A percentile compares a stretch with the other conserved stretches of the same genome.
phyloP scores from a whole-genome alignment of 2,329 filamentous ascomycete species.

The Calonectria montana region DNA sequence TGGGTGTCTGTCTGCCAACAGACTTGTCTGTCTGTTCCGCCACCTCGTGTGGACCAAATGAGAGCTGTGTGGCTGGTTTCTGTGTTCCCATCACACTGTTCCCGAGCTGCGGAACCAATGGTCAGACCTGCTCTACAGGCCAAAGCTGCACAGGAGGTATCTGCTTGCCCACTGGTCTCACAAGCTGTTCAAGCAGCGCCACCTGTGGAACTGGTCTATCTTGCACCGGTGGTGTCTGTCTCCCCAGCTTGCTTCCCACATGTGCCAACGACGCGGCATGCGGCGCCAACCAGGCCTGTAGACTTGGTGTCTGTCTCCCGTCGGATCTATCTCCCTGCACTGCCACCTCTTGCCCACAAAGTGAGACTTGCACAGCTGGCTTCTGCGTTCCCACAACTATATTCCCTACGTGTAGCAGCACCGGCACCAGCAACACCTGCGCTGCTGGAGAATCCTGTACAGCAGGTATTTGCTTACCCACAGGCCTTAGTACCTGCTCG shows the following conservation, averaged over 20 bases:
- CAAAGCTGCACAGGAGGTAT: slow-evolving; percentile 9
- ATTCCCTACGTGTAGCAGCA: background rate
- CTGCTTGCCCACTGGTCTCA: background rate
- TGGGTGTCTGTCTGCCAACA: background rate
- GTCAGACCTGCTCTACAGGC: background rate
- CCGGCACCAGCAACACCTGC: background rate
- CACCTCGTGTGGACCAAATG: background rate
- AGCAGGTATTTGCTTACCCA: slow-evolving; percentile 4
- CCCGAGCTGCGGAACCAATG: background rate
- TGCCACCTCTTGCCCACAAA: background rate
- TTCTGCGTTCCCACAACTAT: slow-evolving; percentile 1
- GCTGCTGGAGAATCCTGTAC: background rate
- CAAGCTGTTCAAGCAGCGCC: background rate
- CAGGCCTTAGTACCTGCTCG: background rate
- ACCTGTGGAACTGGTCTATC: background rate
- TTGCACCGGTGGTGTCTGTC: background rate
- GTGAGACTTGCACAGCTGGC: slow-evolving; percentile 1
- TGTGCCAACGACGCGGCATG: background rate
- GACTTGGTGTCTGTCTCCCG: slow-evolving; percentile 3
- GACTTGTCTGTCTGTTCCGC: background rate
- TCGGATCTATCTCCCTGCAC: background rate
- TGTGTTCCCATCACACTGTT: slow-evolving; percentile 3
- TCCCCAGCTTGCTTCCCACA: background rate
- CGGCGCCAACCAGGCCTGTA: background rate
- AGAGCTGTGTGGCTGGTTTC: background rate